Base-by-base conservation (phyloP, 305 asterid species). In the Ajuga reptans region DNA sequence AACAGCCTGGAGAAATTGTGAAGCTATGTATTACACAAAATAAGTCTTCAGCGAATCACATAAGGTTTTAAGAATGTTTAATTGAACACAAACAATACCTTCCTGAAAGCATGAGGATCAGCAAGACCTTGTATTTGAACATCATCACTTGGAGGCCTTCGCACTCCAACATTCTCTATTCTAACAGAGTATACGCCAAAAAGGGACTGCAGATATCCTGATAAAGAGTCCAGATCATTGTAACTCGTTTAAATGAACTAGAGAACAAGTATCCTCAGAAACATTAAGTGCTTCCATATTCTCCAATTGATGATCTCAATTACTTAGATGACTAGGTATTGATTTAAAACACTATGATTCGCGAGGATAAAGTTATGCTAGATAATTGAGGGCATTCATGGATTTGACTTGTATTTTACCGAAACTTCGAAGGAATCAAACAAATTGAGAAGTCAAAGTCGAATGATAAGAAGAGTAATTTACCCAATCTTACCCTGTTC, bases 141-240 rank as follows among this genome's bases (percentile, higher is more conserved):
- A 82, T 84, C 93, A 75, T 89, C 94, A 36, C 85, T 78, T 4
- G 90, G 85, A 18, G 94, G 89, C 83, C 91, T 85, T 77, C 88
- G 84, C 62, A 85, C 85, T 65, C 94, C 96, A 64, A 71, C 75
- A 73, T 85, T 86, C 75, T 85, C 96, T 64, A 89, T 85, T 83
- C 90, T 75, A 55, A 87, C 64, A 4, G 96, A 86, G 79, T 84
- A 85, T 24, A 89, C 80, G 50, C 88, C 93, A 69, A 80, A 89
- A 36, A 37, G 71, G 47, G 94, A 89, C 80, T 85, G 85, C 75
- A 87, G 65, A 75, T 85, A 87, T 66, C 96, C 96, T 86, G 87
- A 49, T 43, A 81, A 55, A 61, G 56, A 49, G 45, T 55, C 5
- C 43, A 43, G 45, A 12, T 46, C 24, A 21, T 14, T 52, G 29